Conservation (phyloP, 306 rosid genomes). For the Castanospermum australe region DNA sequence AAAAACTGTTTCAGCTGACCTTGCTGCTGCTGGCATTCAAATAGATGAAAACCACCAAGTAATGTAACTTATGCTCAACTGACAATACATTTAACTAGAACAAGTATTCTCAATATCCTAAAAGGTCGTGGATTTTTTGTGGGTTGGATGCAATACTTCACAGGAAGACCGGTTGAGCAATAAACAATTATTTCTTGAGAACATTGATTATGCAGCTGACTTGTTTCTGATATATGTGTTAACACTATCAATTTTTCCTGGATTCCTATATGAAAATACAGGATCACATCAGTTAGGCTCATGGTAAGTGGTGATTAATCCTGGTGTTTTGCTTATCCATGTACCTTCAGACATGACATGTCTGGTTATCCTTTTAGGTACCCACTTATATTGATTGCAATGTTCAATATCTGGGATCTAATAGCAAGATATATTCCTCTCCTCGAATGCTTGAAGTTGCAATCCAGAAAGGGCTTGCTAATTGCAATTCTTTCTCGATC, state of each 20-base stretch:
- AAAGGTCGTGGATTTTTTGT: neutral
- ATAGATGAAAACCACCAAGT: conserved; percentile 35
- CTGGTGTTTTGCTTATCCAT: neutral
- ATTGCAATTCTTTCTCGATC: conserved; percentile 49
- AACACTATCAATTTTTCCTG: conserved; percentile 77
- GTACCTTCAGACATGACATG: neutral
- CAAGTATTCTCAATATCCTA: neutral
- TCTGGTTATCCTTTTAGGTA: conserved; percentile 50
- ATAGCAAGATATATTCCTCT: conserved; percentile 66
- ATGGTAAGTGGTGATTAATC: conserved; percentile 45
- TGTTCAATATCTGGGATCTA: conserved; percentile 56
- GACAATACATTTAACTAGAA: neutral
- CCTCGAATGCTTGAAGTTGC: conserved; percentile 45
- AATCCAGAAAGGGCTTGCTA: conserved; percentile 63
- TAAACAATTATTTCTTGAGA: conserved; percentile 48
- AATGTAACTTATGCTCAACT: conserved; percentile 10
- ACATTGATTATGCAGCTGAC: conserved; percentile 50
- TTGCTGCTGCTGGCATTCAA: conserved; percentile 72
- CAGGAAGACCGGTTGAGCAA: conserved; percentile 39
- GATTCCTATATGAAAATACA: conserved; percentile 76
- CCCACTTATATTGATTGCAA: conserved; percentile 62
- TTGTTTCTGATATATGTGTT: conserved; percentile 58
- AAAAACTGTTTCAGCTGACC: conserved; percentile 76
- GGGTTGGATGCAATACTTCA: conserved; percentile 39
- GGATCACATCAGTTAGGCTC: conserved; percentile 66